Base-by-base conservation (phyloP, 176 grass and related monocot species). In the Stipa capillata region DNA sequence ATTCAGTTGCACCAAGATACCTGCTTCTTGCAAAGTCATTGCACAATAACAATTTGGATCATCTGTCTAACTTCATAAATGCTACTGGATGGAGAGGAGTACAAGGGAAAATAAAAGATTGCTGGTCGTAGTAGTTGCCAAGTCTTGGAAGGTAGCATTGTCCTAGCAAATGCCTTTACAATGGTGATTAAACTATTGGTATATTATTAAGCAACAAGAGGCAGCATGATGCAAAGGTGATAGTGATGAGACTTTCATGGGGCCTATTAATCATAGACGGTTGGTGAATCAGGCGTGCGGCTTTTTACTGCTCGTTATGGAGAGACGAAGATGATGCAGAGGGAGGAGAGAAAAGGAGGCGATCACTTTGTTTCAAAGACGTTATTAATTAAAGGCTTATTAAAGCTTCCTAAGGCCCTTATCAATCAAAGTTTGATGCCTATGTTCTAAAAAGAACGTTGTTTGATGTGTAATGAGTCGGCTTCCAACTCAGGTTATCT, bases 151-250 rank as follows among this genome's bases (percentile, higher is more conserved):
- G 55, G 36, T 64, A 35, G 65, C 64, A 14, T n/a, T 75, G 82
- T 89, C 82, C 87, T 69, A 11, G 15, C 25, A 45, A 62, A 54
- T n/a, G n/a, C n/a, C n/a, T n/a, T n/a, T n/a, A n/a, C n/a, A 51
- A 18, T 33, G 59, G 66, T 88, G 74, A 73, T 74, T 67, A n/a
- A n/a, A n/a, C n/a, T 37, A 66, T 56, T 29, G 41, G 52, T 16
- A 65, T 20, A 65, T 73, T 62, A 79, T 80, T 72, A 80, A 68
- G 51, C 69, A 67, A 73, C 39, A 44, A 33, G 54, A 69, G 17
- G 31, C 78, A 73, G 29, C 81, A 76, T 89, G 86, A 61, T 75
- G 61, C 75, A 74, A 74, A 80, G 51, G 34, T 74, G 42, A 45
- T 44, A 43, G 27, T 12, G 81, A 69, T 69, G 69, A 69, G 59